These are phyloP conservation scores for Yamadazyma aaseri DNA, from an alignment of 1,139 yeast genomes.

Conservation along the genomic window DNA sequence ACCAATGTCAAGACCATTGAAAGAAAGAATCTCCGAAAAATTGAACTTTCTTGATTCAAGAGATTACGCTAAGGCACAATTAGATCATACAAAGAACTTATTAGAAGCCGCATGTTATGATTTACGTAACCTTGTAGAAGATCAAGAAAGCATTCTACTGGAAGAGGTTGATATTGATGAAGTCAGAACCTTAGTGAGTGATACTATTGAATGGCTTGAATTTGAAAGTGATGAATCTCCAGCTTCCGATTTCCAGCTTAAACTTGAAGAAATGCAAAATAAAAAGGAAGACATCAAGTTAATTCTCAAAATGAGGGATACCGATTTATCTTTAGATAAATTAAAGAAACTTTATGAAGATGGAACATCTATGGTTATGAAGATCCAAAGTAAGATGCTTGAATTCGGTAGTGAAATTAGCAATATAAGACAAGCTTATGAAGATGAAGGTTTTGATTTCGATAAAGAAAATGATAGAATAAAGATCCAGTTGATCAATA, in stretches of 20 bases:
- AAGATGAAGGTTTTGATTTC: slow-evolving; percentile 44
- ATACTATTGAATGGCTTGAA: slow-evolving; percentile 76
- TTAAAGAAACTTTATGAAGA: slow-evolving; percentile 42
- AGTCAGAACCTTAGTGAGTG: slow-evolving; percentile 33
- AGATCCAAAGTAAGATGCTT: slow-evolving; percentile 44
- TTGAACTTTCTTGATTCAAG: slow-evolving; percentile 34
- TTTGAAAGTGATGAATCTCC: slow-evolving; percentile 62
- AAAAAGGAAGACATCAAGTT: slow-evolving; percentile 23
- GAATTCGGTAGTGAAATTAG: slow-evolving; percentile 45
- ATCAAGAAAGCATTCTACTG: slow-evolving; percentile 41
- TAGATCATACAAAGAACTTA: slow-evolving; percentile 51
- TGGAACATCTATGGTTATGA: slow-evolving; percentile 37
- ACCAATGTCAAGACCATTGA: slow-evolving; percentile 46
- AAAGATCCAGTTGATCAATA: slow-evolving; percentile 27
- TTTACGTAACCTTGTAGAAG: slow-evolving; percentile 52
- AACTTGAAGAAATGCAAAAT: slow-evolving; percentile 20
- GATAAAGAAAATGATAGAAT: slow-evolving; percentile 48
- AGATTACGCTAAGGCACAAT: slow-evolving; percentile 47
- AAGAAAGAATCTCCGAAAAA: slow-evolving; percentile 27
- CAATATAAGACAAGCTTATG: slow-evolving; percentile 39
- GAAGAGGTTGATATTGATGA: slow-evolving; percentile 32
- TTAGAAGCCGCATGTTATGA: slow-evolving; percentile 61
- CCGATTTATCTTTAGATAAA: slow-evolving; percentile 34
- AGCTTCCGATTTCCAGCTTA: slow-evolving; percentile 36
- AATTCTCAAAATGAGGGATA: slow-evolving; percentile 23